These are phyloP conservation scores for Syncephalastrum sp. DNA, from an alignment of 371 early-diverging fungal genomes.

Conservation along the genomic window DNA sequence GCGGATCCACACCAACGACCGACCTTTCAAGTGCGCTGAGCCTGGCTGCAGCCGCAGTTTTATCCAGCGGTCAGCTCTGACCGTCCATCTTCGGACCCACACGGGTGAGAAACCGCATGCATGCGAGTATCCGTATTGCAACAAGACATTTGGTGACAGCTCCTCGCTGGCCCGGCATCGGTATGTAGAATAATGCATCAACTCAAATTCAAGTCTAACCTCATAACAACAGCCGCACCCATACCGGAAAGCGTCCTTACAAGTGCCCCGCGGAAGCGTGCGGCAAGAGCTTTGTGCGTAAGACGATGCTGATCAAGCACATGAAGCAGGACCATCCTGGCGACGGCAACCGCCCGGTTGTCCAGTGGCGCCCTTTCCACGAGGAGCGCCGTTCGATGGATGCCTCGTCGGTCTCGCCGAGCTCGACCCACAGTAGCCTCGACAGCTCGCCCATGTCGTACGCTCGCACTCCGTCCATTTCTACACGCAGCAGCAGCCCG, in stretches of 20 bases:
- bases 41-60: constrained; percentile 71
- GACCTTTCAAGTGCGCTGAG: constrained; percentile 66
- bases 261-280: constrained; percentile 57
- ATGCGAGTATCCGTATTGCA: constrained; percentile 59
- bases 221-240: constrained; percentile 47
- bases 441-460: no score
- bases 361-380: constrained; percentile 45
- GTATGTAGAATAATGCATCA: constrained; percentile 14
- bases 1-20: constrained; percentile 78
- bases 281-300: constrained; percentile 65
- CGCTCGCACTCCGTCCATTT: neutral
- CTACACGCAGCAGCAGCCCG: constrained; percentile 3
- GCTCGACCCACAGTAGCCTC: constrained; percentile 5
- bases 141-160: constrained; percentile 61
- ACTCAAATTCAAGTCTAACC: no score
- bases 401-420: constrained; percentile 9
- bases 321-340: constrained; percentile 42
- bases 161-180: constrained; percentile 50
- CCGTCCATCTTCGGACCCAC: constrained; percentile 74
- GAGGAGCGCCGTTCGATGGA: constrained; percentile 37
- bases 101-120: constrained; percentile 74
- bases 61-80: constrained; percentile 80
- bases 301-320: constrained; percentile 70
- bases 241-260: constrained; percentile 73
- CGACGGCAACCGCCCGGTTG: constrained; percentile 33